Evolutionary conservation across 306 rosid species (phyloP).

Genomic region (Cicer pinnatifidum): DNA sequence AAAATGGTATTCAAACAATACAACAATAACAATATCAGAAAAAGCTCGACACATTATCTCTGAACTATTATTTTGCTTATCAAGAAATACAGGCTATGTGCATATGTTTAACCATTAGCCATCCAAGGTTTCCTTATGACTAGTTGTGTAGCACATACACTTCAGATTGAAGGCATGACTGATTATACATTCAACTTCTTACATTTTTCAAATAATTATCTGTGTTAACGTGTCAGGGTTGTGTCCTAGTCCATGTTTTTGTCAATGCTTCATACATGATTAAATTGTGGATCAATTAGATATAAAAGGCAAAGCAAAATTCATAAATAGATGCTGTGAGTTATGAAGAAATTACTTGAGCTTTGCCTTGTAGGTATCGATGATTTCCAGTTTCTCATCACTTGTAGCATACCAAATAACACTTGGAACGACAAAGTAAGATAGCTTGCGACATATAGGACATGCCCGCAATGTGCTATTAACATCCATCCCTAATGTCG

Average conservation of each 20-base stretch:
- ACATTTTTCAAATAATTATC: too few relatives aligned
- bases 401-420: slow-evolving; percentile 87
- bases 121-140: background rate
- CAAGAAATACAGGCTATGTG: background rate
- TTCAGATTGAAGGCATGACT: too few relatives aligned
- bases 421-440: slow-evolving; percentile 94
- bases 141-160: too few relatives aligned
- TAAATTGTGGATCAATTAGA: slow-evolving; percentile 22
- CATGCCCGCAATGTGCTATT: slow-evolving; percentile 90
- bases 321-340: slow-evolving; percentile 26
- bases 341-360: slow-evolving; percentile 71
- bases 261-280: background rate
- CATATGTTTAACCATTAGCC: slow-evolving; percentile 27
- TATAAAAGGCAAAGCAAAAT: slow-evolving; percentile 1
- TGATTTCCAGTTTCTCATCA: slow-evolving; percentile 85
- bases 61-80: slow-evolving; percentile 4
- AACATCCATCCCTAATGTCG: slow-evolving; percentile 86
- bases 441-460: slow-evolving; percentile 93
- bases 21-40: slow-evolving; percentile 21
- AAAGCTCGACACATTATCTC: slow-evolving; percentile 2
- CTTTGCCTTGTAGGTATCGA: slow-evolving; percentile 87
- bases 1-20: slow-evolving; percentile 38
- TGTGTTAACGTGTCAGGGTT: too few relatives aligned
- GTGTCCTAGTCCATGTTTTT: too few relatives aligned
- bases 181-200: too few relatives aligned